phyloP scores from a whole-genome alignment of 1,284 basidiomycete genomes.

The Pseudozyma thailandica region DNA sequence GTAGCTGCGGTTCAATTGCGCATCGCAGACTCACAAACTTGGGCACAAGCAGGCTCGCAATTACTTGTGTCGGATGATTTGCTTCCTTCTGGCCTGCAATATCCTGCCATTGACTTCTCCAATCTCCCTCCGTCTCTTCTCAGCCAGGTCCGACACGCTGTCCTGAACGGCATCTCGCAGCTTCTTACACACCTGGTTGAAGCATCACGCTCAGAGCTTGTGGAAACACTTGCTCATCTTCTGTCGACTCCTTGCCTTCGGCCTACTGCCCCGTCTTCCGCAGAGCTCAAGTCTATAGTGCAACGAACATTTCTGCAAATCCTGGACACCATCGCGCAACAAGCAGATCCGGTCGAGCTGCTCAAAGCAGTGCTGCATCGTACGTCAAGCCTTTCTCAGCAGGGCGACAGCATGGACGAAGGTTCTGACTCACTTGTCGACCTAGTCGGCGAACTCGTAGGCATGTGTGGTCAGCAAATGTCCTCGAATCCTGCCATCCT shows the following conservation, averaged over 20 bases:
- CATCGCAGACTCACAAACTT: constrained; percentile 17
- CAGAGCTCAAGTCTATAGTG: constrained; percentile 10
- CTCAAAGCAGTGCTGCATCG: constrained; percentile 7
- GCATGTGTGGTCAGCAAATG: constrained; percentile 42
- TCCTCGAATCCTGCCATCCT: constrained; percentile 32
- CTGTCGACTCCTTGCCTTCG: constrained; percentile 8
- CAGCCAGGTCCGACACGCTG: constrained; percentile 7
- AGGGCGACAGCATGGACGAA: background rate
- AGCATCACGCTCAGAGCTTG: constrained; percentile 4
- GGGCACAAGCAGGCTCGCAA: background rate
- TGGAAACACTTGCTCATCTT: constrained; percentile 9
- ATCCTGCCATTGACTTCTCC: constrained; percentile 8
- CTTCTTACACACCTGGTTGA: constrained; percentile 3
- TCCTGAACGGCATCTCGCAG: constrained; percentile 11
- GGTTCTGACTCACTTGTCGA: constrained; percentile 6
- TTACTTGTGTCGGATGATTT: constrained; percentile 20
- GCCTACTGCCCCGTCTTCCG: constrained; percentile 2
- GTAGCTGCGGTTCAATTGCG: constrained; percentile 10
- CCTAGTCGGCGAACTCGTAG: constrained; percentile 34
- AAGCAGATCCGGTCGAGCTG: background rate
- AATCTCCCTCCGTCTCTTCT: constrained; percentile 8
- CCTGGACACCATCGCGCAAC: constrained; percentile 12
- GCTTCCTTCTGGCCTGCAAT: constrained; percentile 14
- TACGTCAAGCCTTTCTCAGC: background rate
- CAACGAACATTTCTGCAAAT: constrained; percentile 10